Evolutionary conservation across 1,284 basidiomycete species (phyloP).

Genomic region (Ceratobasidium sp.): DNA sequence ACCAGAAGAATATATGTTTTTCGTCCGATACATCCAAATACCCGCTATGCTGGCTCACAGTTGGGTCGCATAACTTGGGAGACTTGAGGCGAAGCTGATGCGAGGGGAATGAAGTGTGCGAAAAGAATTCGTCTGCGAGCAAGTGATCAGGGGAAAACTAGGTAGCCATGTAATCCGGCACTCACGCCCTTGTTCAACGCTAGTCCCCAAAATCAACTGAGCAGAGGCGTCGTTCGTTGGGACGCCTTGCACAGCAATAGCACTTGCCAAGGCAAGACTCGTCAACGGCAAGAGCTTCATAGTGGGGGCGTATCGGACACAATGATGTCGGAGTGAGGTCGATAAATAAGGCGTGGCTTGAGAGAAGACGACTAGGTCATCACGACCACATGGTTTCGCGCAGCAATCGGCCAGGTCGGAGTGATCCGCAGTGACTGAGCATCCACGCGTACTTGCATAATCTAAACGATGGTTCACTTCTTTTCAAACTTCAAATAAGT

Average conservation of each 20-base stretch:
- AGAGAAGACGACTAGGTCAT: neutral
- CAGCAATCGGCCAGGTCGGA: conserved; percentile 6
- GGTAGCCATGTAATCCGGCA: neutral
- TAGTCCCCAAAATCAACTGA: neutral
- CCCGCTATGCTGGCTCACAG: conserved; percentile 61
- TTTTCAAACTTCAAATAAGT: neutral
- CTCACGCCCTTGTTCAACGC: neutral
- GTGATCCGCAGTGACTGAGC: conserved; percentile 9
- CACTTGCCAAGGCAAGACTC: neutral
- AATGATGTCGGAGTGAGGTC: neutral
- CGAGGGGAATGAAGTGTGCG: conserved; percentile 62
- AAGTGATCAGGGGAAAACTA: neutral
- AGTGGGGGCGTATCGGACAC: neutral
- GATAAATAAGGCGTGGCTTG: neutral
- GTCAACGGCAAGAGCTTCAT: neutral
- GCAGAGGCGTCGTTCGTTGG: neutral
- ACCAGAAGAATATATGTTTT: conserved; percentile 60
- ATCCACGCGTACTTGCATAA: neutral
- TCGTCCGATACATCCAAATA: conserved; percentile 65
- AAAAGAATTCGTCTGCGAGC: conserved; percentile 57
- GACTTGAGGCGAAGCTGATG: conserved; percentile 61
- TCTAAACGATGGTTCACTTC: neutral
- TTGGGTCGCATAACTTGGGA: conserved; percentile 61
- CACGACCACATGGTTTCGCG: neutral
- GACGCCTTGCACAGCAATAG: neutral